Conservation (phyloP, 1,139 yeast genomes). For the Oligophagozyma castellii region DNA sequence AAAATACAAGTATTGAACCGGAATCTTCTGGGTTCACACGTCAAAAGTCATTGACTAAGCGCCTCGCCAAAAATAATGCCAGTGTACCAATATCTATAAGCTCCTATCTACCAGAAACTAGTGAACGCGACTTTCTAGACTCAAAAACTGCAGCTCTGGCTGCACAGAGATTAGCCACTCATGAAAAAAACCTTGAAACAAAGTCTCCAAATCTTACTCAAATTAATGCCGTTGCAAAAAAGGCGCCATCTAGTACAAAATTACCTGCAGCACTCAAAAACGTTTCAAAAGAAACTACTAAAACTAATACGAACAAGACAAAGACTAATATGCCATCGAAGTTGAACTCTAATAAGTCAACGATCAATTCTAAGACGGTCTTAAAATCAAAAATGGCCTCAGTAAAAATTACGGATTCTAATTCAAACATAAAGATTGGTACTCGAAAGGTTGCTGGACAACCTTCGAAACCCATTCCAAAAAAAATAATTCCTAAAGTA, state of each 20-base stretch:
- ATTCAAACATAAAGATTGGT: conserved; percentile 2
- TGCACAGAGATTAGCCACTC: not conserved
- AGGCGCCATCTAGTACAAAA: not conserved
- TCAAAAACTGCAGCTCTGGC: conserved; percentile 3
- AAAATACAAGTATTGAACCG: not conserved
- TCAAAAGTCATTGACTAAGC: not conserved
- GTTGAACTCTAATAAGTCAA: too few relatives aligned
- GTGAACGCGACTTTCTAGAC: not conserved
- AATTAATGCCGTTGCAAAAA: not conserved
- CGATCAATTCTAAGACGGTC: too few relatives aligned
- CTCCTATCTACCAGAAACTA: not conserved
- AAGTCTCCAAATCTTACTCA: not conserved
- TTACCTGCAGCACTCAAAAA: not conserved
- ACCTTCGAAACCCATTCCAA: too few relatives aligned
- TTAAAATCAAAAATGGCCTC: not conserved
- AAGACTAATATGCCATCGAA: too few relatives aligned
- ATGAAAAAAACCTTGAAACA: not conserved
- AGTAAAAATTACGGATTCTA: not conserved
- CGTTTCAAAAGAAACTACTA: too few relatives aligned
- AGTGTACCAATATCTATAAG: not conserved
- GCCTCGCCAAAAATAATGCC: not conserved
- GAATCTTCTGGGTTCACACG: not conserved
- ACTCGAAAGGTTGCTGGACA: conserved; percentile 2
- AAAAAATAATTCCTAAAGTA: too few relatives aligned
- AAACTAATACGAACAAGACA: too few relatives aligned